A percentile compares a stretch with the other conserved stretches of the same genome.
These are phyloP conservation scores for Citrus reticulata DNA, from an alignment of 345 rosid species.

Conservation along the genomic window DNA sequence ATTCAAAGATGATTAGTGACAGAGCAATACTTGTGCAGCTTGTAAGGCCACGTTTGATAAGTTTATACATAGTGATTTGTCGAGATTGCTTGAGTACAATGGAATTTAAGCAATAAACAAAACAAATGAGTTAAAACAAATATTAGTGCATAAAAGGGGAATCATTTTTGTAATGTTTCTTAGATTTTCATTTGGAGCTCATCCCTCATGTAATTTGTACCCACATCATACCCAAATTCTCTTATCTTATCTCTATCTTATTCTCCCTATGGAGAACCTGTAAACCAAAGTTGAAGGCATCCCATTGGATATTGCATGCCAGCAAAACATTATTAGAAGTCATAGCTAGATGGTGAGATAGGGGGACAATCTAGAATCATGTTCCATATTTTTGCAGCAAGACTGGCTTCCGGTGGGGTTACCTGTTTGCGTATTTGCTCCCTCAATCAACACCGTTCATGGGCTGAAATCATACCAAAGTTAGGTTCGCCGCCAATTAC, in stretches of 20 bases:
- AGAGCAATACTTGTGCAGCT: not conserved
- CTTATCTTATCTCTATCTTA: slow-evolving; percentile 12
- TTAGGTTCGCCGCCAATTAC: not conserved
- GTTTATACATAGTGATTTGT: not conserved
- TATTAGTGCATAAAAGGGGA: not conserved
- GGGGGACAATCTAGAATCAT: not conserved
- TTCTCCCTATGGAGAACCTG: not conserved
- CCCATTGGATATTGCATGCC: slow-evolving; percentile 1
- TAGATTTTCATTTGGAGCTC: not conserved
- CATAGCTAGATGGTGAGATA: not conserved
- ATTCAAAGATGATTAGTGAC: too few relatives aligned
- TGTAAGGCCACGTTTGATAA: not conserved
- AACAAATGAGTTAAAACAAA: not conserved
- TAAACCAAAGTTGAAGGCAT: not conserved
- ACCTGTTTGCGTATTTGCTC: not conserved
- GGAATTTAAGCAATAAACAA: not conserved
- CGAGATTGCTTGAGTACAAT: not conserved
- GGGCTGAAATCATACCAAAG: not conserved
- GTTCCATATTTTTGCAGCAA: slow-evolving; percentile 6
- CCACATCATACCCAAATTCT: slow-evolving; percentile 2
- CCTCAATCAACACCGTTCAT: slow-evolving; percentile 1
- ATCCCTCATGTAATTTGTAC: not conserved
- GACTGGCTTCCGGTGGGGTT: slow-evolving; percentile 2
- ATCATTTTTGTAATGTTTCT: not conserved
- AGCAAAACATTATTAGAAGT: not conserved